These are phyloP conservation scores for Linnemannia exigua DNA, from an alignment of 192 early-diverging fungal genomes.

Conservation along the genomic window DNA sequence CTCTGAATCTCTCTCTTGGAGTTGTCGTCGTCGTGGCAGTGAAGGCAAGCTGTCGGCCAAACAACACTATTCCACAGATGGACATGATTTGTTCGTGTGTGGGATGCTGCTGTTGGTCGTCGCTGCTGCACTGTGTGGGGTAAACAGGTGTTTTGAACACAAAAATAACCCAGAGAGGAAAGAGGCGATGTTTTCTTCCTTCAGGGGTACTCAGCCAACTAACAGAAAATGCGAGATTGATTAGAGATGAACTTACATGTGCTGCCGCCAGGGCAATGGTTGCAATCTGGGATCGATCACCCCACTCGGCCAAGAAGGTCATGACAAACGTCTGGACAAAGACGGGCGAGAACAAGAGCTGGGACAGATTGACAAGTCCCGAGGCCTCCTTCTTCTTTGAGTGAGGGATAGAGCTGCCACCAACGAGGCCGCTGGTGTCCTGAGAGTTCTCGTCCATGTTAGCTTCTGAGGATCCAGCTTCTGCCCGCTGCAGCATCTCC, in stretches of 20 bases:
- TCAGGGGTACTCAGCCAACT: neutral
- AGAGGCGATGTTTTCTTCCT: neutral
- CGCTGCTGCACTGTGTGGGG: neutral
- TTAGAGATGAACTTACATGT: conserved; percentile 62
- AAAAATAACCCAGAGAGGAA: neutral
- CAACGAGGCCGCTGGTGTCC: conserved; percentile 31
- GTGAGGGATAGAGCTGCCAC: neutral
- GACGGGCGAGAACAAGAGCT: conserved; percentile 88
- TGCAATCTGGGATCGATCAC: conserved; percentile 95
- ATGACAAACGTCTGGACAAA: conserved; percentile 97
- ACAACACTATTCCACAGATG: neutral
- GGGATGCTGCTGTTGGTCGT: neutral
- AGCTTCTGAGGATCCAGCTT: conserved; percentile 65
- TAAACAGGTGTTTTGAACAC: neutral
- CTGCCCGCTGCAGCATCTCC: conserved; percentile 68
- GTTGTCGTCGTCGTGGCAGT: neutral
- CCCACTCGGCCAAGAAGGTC: conserved; percentile 99
- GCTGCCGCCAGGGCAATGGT: conserved; percentile 97
- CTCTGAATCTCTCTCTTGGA: neutral
- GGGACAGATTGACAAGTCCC: conserved; percentile 78
- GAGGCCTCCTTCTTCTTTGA: conserved; percentile 59
- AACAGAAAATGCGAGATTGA: neutral
- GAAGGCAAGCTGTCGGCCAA: neutral
- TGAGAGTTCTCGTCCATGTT: conserved; percentile 38
- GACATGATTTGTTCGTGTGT: neutral